Base-by-base conservation (phyloP, 768 basidiomycete species). In the Suillus hirtellus region DNA sequence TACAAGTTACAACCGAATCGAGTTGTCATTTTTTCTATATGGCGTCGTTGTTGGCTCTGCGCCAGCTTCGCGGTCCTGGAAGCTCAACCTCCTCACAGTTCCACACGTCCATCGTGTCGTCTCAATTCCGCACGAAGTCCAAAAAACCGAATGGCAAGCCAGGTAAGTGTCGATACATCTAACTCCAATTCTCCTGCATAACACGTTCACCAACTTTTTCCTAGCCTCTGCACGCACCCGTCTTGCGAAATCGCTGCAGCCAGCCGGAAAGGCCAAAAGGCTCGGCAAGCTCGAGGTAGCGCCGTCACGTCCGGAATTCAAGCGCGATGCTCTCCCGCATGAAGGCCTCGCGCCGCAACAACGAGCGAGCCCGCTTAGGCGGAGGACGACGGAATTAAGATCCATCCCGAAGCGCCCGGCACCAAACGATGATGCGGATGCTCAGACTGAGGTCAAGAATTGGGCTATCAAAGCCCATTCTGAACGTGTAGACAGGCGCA, bases 211-310 rank as follows among this genome's bases (percentile, higher is more conserved):
- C 8, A 24, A 40, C 14, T 40, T 27, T 10, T 58, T 11, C 19
- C 15, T 40, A 58, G 55, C 38, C 38, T 42, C 55, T 9, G 15
- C 38, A 27, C 10, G 53, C 17, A 64, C n/a, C 7, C 71, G 74
- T 10, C 73, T 74, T 5, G 71, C 71, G 54, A 65, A 67, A 58
- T 73, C 72, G 12, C 59, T 76, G 44, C 62, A 75, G n/a, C 71
- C 72, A 1, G 66, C 63, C 8, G 71, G 71, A 3, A 72, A 60
- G 46, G 67, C 70, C 7, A 72, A 72, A 43, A 70, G 64, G 52
- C 66, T 72, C 10, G 72, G 73, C 11, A 68, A 67, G 9, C 44
- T 76, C 9, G 71, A 74, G 34, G 61, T 71, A 49, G 73, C 69
- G n/a, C 61, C 69, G 14, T 43, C 65, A 1, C 72, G 64, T 52